Base-by-base conservation (phyloP, 345 rosid species). In the Balakata baccata region DNA sequence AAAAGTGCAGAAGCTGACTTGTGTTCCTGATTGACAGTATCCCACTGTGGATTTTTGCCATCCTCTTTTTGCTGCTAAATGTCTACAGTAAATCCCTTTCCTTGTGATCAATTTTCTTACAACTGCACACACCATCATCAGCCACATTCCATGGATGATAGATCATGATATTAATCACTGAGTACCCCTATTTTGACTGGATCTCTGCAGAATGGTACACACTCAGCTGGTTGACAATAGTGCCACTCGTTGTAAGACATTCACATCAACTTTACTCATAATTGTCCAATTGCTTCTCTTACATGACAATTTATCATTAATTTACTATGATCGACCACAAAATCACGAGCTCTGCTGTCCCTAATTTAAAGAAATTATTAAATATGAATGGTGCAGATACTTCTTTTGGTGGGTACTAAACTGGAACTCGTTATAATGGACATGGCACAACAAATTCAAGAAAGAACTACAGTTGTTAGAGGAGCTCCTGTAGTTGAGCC, bases 401-500 rank as follows among this genome's bases (percentile, higher is more conserved):
- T 88, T 13, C 75, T 88, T 0, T 12, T 79, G 23, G 89, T 88
- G 72, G 91, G 87, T 13, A 80, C 89, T 53, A 88, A 86, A 49
- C 87, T 88, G n/a, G 86, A 86, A 61, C 80, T 86, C 11, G 84
- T 84, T 0, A 84, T 88, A 45, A 80, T 84, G 87, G 88, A 86
- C 29, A 84, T 88, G 91, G 89, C 91, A 13, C 74, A 84, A 57
- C 79, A 83, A 77, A 73, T 83, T 63, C 84, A 83, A 49, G 85
- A 85, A 7, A 70, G 81, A 46, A 75, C 70, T 18, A 70, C 76
- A 3, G 85, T 84, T 9, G 86, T 86, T 6, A 75, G 78, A 75
- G 92, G 89, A 53, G 87, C 84, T 71, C 89, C 88, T 0, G 68
- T 84, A 7, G 88, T 88, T 60, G 85, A 88, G 75, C 92, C 89